Conservation (phyloP, 2,329 filamentous ascomycete species). For the Fusarium redolens region DNA sequence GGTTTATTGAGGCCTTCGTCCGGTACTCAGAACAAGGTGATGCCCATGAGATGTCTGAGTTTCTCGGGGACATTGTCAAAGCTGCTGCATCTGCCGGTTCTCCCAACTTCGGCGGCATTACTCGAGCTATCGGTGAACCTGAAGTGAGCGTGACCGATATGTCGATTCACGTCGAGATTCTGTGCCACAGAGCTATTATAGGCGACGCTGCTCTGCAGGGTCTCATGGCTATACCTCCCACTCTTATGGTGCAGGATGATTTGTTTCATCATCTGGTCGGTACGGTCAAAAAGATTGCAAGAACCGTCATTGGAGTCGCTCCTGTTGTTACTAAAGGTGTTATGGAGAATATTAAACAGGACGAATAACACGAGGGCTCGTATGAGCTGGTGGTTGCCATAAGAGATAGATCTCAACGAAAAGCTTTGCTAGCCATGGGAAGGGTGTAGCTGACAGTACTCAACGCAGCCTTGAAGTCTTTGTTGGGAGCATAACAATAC, state of each 20-base stretch:
- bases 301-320: not conserved
- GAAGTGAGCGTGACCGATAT: not conserved
- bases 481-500: not conserved
- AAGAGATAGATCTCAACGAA: rapidly evolving
- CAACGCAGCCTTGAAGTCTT: not conserved
- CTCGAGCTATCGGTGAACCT: too few species aligned
- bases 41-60: not conserved
- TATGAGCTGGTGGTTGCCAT: rapidly evolving
- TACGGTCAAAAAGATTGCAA: not conserved
- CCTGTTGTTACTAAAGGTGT: not conserved
- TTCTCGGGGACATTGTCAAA: rapidly evolving
- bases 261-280: not conserved
- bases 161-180: not conserved
- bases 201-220: not conserved
- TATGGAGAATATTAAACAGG: rapidly evolving
- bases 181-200: not conserved
- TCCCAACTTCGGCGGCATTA: not conserved
- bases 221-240: not conserved
- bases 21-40: not conserved
- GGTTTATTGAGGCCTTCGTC: not conserved
- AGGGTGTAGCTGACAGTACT: not conserved
- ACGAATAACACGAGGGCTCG: rapidly evolving
- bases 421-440: rapidly evolving
- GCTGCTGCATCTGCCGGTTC: rapidly evolving
- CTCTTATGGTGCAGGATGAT: not conserved